Base-by-base conservation (phyloP, 352 stramenopile genomes). In the Peronospora belbahrii region DNA sequence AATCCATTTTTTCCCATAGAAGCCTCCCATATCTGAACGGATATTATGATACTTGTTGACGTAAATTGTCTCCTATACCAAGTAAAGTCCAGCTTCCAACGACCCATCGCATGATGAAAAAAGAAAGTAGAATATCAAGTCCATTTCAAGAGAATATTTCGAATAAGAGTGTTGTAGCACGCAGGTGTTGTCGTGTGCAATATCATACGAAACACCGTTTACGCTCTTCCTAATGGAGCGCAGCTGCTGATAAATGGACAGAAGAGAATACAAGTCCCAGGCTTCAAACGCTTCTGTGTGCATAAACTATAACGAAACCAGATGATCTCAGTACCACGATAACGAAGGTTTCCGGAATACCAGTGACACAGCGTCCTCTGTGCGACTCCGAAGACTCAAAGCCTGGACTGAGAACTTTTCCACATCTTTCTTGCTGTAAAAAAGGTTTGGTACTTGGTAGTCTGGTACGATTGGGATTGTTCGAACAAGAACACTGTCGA, bases 371-470 rank as follows among this genome's bases (percentile, higher is more conserved):
- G 62, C 74, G 27, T 82, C 70, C 23, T 71, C 74, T 7, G 74
- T 85, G 55, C 74, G 74, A 24, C 59, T 59, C 15, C 59, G 33
- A 10, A 85, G 37, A 56, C 70, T 85, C 2, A 62, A 57, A 1
- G 74, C 71, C 30, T 74, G 68, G 30, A 65, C 61, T 33, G 70
- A 76, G 55, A 85, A 85, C 40, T 60, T 67, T 34, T 72, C 64
- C 41, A 85, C 71, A 11, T 85, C 74, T 30, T 79, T 62, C 22
- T 67, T 69, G 40, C 54, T 79, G 60, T 85, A 85, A 37, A 83
- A 85, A 6, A 85, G 67, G 45, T 83, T 62, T 6, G 54, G 36
- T 19, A 78, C 56, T 34, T 82, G 59, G 28, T 83, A 67, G 31
- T 74, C 59, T 5, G 54, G 49, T 1, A 85, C 49, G 1, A 56